Evolutionary conservation across 257 asterid species (phyloP).

Genomic region (Primulina huaijiensis): DNA sequence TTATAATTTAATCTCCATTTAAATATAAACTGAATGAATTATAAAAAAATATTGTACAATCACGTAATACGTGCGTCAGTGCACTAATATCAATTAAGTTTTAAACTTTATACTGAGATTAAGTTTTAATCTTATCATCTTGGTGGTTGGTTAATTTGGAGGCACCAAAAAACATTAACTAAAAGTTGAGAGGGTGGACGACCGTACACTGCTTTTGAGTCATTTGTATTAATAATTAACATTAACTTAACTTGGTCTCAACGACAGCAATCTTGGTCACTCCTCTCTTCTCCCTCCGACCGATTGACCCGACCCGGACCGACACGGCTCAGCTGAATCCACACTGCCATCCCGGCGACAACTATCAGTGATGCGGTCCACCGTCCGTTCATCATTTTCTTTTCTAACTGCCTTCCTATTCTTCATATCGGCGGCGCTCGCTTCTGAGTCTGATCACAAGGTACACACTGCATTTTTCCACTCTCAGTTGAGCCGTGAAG

Average conservation of each 20-base stretch:
- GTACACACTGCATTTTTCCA: slow-evolving; percentile 21
- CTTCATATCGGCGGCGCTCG: slow-evolving; percentile 37
- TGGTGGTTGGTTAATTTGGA: no score
- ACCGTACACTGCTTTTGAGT: no score
- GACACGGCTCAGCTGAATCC: slow-evolving; percentile 14
- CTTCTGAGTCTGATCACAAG: slow-evolving; percentile 53
- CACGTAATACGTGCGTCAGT: no score
- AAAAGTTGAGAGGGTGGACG: no score
- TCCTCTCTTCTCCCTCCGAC: background rate
- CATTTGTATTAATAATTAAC: no score
- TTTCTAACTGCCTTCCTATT: slow-evolving; percentile 25
- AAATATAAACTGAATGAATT: no score
- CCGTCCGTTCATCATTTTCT: slow-evolving; percentile 29
- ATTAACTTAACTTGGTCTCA: background rate
- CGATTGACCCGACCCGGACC: slow-evolving; percentile 1
- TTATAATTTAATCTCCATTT: no score
- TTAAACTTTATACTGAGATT: no score
- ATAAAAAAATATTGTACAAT: no score
- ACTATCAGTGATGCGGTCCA: slow-evolving; percentile 31
- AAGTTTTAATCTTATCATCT: no score
- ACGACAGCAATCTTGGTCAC: background rate
- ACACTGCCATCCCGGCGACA: slow-evolving; percentile 25
- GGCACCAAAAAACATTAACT: no score
- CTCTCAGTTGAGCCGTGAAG: slow-evolving; percentile 15
- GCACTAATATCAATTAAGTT: no score